These are phyloP conservation scores for Escovopsis weberi DNA, from an alignment of 2,329 filamentous ascomycete species.

Conservation along the genomic window DNA sequence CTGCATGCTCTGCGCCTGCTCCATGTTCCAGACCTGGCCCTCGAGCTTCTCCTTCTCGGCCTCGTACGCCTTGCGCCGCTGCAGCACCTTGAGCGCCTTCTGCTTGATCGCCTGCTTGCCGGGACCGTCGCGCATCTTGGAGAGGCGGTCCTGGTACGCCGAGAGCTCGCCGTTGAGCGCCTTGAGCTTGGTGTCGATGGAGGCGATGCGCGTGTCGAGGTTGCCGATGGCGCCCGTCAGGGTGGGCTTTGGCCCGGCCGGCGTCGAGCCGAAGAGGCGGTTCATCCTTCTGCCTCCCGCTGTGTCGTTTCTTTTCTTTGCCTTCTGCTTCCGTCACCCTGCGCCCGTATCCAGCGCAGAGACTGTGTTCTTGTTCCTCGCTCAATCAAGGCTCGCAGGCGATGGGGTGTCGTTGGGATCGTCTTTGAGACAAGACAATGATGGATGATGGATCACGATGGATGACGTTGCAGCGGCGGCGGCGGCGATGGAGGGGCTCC, in stretches of 20 bases:
- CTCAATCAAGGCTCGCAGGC: too few species aligned
- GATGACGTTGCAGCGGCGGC: too few species aligned
- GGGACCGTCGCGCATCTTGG: slow-evolving; percentile 89
- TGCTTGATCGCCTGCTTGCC: slow-evolving; percentile 87
- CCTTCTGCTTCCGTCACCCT: background rate
- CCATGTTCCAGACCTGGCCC: slow-evolving; percentile 97
- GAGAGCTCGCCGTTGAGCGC: slow-evolving; percentile 81
- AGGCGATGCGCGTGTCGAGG: slow-evolving; percentile 71
- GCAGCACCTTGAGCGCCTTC: slow-evolving; percentile 86
- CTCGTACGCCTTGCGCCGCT: slow-evolving; percentile 90
- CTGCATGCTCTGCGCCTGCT: slow-evolving; percentile 95
- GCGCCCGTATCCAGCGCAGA: too few species aligned
- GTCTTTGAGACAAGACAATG: background rate
- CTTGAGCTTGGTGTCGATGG: slow-evolving; percentile 87
- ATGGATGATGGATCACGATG: too few species aligned
- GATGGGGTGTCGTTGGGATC: too few species aligned
- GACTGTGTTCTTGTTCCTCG: too few species aligned
- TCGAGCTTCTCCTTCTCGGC: slow-evolving; percentile 85
- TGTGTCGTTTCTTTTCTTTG: background rate
- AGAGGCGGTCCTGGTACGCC: slow-evolving; percentile 73
- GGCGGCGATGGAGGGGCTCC: too few species aligned
- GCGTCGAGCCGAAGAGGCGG: slow-evolving; percentile 83
- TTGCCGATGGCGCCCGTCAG: slow-evolving; percentile 71
- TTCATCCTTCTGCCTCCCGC: slow-evolving; percentile 49
- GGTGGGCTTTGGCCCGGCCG: slow-evolving; percentile 76